Evolutionary conservation across 1,284 basidiomycete species (phyloP).

Genomic region (Puccinia horiana): DNA sequence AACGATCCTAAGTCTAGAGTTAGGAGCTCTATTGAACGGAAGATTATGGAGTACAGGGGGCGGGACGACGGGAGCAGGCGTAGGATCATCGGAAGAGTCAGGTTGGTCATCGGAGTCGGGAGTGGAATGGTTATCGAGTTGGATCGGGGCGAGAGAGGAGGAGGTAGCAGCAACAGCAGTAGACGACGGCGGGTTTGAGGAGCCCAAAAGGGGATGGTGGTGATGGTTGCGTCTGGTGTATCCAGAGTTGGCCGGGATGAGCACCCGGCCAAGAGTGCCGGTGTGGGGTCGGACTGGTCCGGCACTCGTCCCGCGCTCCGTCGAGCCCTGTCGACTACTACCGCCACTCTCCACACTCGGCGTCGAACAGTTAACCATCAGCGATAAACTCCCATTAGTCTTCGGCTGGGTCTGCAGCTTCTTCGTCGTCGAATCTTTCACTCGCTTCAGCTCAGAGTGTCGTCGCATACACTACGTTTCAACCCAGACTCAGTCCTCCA

Average conservation of each 20-base stretch:
- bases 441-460: constrained; percentile 12
- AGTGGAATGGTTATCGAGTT: neutral
- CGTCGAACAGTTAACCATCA: neutral
- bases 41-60: neutral
- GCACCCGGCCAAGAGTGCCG: neutral
- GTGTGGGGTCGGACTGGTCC: neutral
- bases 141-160: neutral
- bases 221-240: neutral
- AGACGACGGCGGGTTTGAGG: neutral
- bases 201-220: neutral
- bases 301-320: neutral
- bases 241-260: neutral
- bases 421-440: neutral
- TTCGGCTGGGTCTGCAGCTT: neutral
- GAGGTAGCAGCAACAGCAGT: neutral
- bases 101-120: neutral
- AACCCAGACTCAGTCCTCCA: neutral
- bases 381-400: neutral
- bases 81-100: neutral
- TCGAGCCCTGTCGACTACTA: neutral
- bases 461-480: neutral
- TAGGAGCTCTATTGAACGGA: neutral
- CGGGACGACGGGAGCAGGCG: neutral
- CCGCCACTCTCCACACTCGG: neutral
- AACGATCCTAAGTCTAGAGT: neutral